A percentile compares a stretch with the other conserved stretches of the same genome.
Conservation (phyloP, 306 rosid genomes). For the Sechiopsis laciniata region DNA sequence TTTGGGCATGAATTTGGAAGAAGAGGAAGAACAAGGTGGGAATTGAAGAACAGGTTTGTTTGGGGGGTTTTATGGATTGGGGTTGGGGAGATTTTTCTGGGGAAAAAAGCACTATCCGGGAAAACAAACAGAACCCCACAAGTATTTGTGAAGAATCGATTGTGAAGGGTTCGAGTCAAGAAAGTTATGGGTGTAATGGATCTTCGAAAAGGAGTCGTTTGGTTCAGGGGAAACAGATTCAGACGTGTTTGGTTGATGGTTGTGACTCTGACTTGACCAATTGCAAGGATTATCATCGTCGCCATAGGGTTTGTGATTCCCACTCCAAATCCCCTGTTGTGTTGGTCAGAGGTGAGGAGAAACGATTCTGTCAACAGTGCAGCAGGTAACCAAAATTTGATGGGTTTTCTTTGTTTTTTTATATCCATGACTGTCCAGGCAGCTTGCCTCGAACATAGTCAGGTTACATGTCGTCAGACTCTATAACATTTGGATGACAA, state of each 20-base stretch:
- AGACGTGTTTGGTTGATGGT: constrained; percentile 36
- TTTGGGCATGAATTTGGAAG: constrained; percentile 25
- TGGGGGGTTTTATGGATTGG: constrained; percentile 59
- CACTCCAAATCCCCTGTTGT: constrained; percentile 45
- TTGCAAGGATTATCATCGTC: constrained; percentile 44
- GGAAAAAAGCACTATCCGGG: constrained; percentile 44
- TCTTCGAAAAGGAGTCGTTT: constrained; percentile 10
- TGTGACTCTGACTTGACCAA: constrained; percentile 36
- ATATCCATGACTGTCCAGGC: too few species aligned
- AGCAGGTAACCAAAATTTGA: constrained; percentile 32
- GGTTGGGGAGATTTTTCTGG: constrained; percentile 60
- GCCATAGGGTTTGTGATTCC: constrained; percentile 45
- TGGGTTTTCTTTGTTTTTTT: neutral
- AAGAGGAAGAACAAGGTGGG: neutral
- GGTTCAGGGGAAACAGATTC: constrained; percentile 20
- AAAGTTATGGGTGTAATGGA: constrained; percentile 6
- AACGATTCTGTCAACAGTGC: constrained; percentile 54
- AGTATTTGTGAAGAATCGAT: constrained; percentile 10
- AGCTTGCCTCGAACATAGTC: too few species aligned
- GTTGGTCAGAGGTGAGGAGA: constrained; percentile 31
- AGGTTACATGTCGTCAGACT: too few species aligned
- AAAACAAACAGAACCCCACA: constrained; percentile 11
- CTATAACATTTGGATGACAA: too few species aligned
- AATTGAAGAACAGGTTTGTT: neutral
- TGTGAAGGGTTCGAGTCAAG: constrained; percentile 7